Base-by-base conservation (phyloP, 192 early-diverging fungal genomes). In the Coemansia sp. region DNA sequence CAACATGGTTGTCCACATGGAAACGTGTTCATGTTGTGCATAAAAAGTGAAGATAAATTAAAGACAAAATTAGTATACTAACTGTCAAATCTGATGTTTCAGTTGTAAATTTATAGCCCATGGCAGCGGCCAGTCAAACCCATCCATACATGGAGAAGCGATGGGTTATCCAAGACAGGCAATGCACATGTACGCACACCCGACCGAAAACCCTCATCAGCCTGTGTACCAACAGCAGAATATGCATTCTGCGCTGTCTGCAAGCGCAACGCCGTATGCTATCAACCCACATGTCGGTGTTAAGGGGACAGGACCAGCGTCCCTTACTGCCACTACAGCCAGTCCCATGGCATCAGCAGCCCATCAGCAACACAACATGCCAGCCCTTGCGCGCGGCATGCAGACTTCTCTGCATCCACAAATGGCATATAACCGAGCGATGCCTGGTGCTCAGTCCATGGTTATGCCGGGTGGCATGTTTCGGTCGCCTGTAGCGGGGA, bases 381-480 rank as follows among this genome's bases (percentile, higher is more conserved):
- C 22, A 27, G 19, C n/a, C 16, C 47, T 30, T 26, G 48, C 18
- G 23, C 25, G 49, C 18, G 28, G n/a, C 28, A n/a, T 23, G 27
- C 62, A 55, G 27, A 16, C 24, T 3, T 48, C 52, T 1, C 60
- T 24, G 16, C 65, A 23, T n/a, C 66, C 54, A 58, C 74, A 67
- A 49, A 72, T 66, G 65, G 31, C 49, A 10, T 78, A 72, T 34
- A 41, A 62, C 50, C 56, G 51, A 3, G 31, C 5, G 5, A 32
- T 58, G 5, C 30, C 25, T 16, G 49, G 61, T 12, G 51, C 58
- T 18, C 54, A 50, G 27, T 41, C 54, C 3, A 24, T 57, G 41
- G 38, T 48, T 49, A 5, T 27, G 23, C 14, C 47, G 7, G 56
- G 34, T 16, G 23, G n/a, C 32, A 58, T 57, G 55, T 65, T 34